Percentiles rank a stretch among this genome's conserved stretches.
Evolutionary conservation across 2,329 filamentous ascomycete species (phyloP).

Genomic region (Eutypella sp.): DNA sequence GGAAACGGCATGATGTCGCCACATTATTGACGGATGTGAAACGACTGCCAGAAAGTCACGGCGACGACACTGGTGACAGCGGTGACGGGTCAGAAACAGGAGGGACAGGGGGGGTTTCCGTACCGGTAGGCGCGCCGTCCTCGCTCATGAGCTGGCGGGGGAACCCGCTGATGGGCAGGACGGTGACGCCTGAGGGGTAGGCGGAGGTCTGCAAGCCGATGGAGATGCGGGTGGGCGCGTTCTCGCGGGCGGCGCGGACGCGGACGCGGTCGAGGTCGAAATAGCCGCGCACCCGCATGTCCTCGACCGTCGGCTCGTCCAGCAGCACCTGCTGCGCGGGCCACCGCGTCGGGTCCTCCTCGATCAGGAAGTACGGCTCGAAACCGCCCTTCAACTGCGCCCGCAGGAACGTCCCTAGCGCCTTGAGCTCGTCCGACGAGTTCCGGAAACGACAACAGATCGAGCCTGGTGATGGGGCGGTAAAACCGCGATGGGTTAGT

Average conservation of each 20-base stretch:
- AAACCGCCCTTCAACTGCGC: conserved; percentile 26
- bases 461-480: conserved; percentile 16
- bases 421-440: conserved; percentile 22
- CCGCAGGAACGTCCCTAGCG: conserved; percentile 26
- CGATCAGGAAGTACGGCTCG: conserved; percentile 27
- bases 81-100: not conserved
- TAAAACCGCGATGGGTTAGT: no score
- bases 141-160: conserved; percentile 25
- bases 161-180: conserved; percentile 27
- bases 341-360: conserved; percentile 16
- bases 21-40: no score
- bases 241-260: conserved; percentile 17
- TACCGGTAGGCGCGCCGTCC: conserved; percentile 11
- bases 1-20: no score
- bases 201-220: conserved; percentile 19
- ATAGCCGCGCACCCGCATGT: conserved; percentile 26
- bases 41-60: no score
- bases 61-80: no score
- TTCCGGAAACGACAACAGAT: conserved; percentile 25
- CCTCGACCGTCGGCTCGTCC: conserved; percentile 21
- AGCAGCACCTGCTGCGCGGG: conserved; percentile 21
- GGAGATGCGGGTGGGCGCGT: conserved; percentile 21
- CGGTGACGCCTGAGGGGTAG: conserved; percentile 20
- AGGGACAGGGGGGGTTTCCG: not conserved
- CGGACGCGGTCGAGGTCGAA: conserved; percentile 23